These are phyloP conservation scores for Hysterium pulicare DNA, from an alignment of 2,329 filamentous ascomycete species.

Conservation along the genomic window DNA sequence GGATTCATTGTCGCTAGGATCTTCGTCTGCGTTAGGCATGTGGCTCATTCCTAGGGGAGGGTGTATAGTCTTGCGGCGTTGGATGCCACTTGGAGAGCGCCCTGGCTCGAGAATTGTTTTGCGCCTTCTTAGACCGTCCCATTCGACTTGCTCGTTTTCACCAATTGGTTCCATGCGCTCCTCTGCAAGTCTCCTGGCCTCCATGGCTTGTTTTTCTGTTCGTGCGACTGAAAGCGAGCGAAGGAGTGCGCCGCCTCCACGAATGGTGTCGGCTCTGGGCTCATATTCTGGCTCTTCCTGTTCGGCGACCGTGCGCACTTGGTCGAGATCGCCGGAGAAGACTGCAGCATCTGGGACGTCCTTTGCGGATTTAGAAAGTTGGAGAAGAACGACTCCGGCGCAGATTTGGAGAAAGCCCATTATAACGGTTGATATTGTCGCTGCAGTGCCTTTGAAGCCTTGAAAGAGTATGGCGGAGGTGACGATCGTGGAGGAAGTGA, in stretches of 20 bases:
- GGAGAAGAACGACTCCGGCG: conserved; percentile 83
- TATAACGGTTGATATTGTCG: conserved; percentile 81
- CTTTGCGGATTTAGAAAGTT: conserved; percentile 97
- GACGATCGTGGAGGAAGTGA: conserved; percentile 92
- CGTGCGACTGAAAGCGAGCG: conserved; percentile 74
- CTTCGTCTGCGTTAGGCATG: conserved; percentile 67
- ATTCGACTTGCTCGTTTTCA: conserved; percentile 81
- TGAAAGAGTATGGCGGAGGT: conserved; percentile 89
- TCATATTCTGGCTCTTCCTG: conserved; percentile 96
- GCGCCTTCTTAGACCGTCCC: conserved; percentile 83
- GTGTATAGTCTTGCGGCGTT: conserved; percentile 55
- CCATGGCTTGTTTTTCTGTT: conserved; percentile 74
- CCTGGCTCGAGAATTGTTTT: conserved; percentile 54
- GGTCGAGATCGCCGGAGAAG: conserved; percentile 88
- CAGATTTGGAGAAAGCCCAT: conserved; percentile 94
- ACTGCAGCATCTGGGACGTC: conserved; percentile 92
- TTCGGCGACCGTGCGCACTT: conserved; percentile 91
- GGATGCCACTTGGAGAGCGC: conserved; percentile 38
- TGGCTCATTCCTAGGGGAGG: conserved; percentile 85
- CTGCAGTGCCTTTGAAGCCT: conserved; percentile 83
- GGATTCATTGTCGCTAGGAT: conserved; percentile 35
- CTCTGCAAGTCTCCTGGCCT: conserved; percentile 73
- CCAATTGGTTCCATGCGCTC: conserved; percentile 77
- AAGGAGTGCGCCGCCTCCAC: conserved; percentile 83
- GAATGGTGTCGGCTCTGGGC: conserved; percentile 93